Percentiles rank a stretch among this genome's conserved stretches.
Conservation (phyloP, 768 basidiomycete species). For the Suillus occidentalis region DNA sequence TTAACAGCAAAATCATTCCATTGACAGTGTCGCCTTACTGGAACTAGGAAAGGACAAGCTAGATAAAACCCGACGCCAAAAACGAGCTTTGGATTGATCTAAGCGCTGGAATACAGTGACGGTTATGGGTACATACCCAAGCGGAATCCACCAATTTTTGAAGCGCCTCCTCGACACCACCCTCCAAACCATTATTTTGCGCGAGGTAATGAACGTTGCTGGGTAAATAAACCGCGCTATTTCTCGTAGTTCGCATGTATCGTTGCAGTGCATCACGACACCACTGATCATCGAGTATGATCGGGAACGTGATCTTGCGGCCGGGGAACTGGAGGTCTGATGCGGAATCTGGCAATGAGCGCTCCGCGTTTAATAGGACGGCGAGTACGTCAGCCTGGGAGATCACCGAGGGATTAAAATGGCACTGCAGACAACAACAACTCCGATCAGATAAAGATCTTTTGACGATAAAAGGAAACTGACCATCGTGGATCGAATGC, state of each 20-base stretch:
- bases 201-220: slow-evolving; percentile 70
- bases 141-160: slow-evolving; percentile 47
- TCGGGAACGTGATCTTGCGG: slow-evolving; percentile 58
- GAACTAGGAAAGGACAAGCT: slow-evolving; percentile 61
- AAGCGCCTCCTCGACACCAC: slow-evolving; percentile 43
- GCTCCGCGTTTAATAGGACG: slow-evolving; percentile 39
- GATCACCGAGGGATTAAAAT: slow-evolving; percentile 45
- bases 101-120: not conserved
- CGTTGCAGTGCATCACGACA: slow-evolving; percentile 52
- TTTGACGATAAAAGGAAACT: slow-evolving; percentile 8
- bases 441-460: not conserved
- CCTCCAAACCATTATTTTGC: slow-evolving; percentile 55
- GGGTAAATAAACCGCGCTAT: slow-evolving; percentile 64
- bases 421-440: slow-evolving; percentile 42
- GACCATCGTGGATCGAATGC: slow-evolving; percentile 62
- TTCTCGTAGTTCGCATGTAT: slow-evolving; percentile 56
- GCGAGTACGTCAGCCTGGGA: slow-evolving; percentile 45
- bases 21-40: slow-evolving; percentile 36
- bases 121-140: slow-evolving; percentile 39
- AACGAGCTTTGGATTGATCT: slow-evolving; percentile 43
- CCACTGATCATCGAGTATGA: slow-evolving; percentile 62
- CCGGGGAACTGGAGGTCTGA: slow-evolving; percentile 46
- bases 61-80: slow-evolving; percentile 66
- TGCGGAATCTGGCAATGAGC: slow-evolving; percentile 40
- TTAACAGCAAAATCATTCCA: not conserved